A percentile compares a stretch with the other conserved stretches of the same genome.
Evolutionary conservation across 495 filamentous ascomycete species (phyloP).

Genomic region (Neurospora sublineolata): DNA sequence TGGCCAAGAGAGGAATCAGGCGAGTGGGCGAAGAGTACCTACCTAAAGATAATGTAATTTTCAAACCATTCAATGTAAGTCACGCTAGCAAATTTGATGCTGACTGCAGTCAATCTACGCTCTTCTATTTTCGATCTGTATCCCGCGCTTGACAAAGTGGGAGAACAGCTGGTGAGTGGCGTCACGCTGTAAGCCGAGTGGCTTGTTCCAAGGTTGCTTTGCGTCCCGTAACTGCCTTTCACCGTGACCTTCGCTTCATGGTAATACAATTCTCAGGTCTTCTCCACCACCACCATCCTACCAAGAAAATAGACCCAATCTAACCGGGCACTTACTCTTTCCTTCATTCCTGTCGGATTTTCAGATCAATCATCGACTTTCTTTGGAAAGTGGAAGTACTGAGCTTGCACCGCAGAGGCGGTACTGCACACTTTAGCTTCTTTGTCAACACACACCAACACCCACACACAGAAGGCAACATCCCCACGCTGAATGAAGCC

Average conservation of each 20-base stretch:
- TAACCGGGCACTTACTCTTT: background rate
- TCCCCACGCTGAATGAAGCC: background rate
- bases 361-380: background rate
- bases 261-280: background rate
- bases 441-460: background rate
- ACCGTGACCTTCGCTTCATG: background rate
- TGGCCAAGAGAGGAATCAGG: background rate
- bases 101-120: background rate
- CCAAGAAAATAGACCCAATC: background rate
- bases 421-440: background rate
- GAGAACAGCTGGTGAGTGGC: background rate
- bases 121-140: background rate
- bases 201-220: background rate
- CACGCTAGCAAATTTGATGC: background rate
- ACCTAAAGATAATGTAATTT: background rate
- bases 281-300: background rate
- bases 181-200: background rate
- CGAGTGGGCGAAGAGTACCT: background rate
- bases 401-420: background rate
- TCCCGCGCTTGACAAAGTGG: background rate
- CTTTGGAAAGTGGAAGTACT: background rate
- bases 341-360: background rate
- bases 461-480: background rate
- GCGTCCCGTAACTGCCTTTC: background rate
- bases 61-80: background rate